These are phyloP conservation scores for Geotrichum macrosporum DNA, from an alignment of 1,139 yeast genomes.

Conservation along the genomic window DNA sequence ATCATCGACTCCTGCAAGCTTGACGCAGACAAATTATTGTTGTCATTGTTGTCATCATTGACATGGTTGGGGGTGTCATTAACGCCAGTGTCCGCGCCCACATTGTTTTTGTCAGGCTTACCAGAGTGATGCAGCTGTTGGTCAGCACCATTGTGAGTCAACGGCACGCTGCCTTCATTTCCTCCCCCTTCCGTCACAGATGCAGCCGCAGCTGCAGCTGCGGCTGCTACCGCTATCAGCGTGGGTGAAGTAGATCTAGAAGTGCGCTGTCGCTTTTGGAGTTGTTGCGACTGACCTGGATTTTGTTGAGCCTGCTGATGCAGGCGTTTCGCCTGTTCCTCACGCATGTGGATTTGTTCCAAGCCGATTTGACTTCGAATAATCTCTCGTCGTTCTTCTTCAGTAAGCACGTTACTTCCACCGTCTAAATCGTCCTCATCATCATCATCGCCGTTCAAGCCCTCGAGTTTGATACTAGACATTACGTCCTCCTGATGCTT, in stretches of 20 bases:
- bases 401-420: slow-evolving; percentile 3
- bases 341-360: slow-evolving; percentile 2
- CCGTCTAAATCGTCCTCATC: slow-evolving; percentile 17
- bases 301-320: slow-evolving; percentile 2
- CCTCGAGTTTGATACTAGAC: slow-evolving; percentile 20
- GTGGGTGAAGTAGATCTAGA: slow-evolving; percentile 17
- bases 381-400: slow-evolving; percentile 9
- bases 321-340: slow-evolving; percentile 11
- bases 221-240: slow-evolving; percentile 15
- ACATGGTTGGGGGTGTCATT: not conserved
- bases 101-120: not conserved
- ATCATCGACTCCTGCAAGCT: not conserved
- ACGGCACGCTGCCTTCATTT: slow-evolving; percentile 3
- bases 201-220: slow-evolving; percentile 21
- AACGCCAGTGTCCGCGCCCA: too few species aligned
- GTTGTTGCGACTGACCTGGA: slow-evolving; percentile 1
- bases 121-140: too few species aligned
- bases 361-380: slow-evolving; percentile 9
- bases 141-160: slow-evolving; percentile 4
- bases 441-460: slow-evolving; percentile 18
- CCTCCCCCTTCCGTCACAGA: slow-evolving; percentile 11
- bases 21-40: not conserved
- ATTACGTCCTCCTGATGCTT: slow-evolving; percentile 22
- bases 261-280: not conserved
- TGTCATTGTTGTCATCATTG: slow-evolving; percentile 1